Evolutionary conservation across 1,284 basidiomycete genomes (phyloP), one percentile per base, ranked within the genome.

Genomic region (Cutaneotrichosporon sp.): DNA sequence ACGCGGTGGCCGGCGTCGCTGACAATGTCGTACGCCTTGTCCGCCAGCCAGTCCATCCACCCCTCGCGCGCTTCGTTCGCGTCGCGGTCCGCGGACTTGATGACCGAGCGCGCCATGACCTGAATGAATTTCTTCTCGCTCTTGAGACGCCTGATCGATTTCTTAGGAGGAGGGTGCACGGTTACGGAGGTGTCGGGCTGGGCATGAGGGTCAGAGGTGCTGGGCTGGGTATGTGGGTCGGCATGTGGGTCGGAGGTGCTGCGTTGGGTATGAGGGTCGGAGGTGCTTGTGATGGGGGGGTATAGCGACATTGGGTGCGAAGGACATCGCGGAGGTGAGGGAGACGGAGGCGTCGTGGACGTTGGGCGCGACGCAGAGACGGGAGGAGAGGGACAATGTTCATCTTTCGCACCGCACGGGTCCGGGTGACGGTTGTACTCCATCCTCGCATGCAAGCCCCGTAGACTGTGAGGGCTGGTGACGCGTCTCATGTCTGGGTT

Each of bases 21-120:
- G 13, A 56, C 31, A 1, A 30, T 38, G 22, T 56, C 55, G 38
- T 42, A 30, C n/a, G 26, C 38, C 36, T 46, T 31, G n/a, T 58
- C 56, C 5, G 42, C 46, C 9, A 58, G 40, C 56, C 56, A 58
- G 56, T 58, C 56, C 34, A 47, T n/a, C 56, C 55, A 56, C 13
- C 16, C 8, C 22, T 38, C 22, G 11, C 38, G 36, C 22, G 21
- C 38, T 38, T 30, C 13, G 36, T 42, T 56, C 36, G 55, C 55
- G 5, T 56, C 55, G 4, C 38, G 5, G 13, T 56, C 38, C 11
- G 55, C 55, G 3, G 55, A 38, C 21, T 30, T 26, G 22, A 56
- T 21, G 13, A 56, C 55, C 21, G 55, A 56, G 22, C 14, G 36
- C 11, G 55, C 21, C 55, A 56, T 56, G 22, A 30, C 22, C 1